Percentiles rank a stretch among this genome's conserved stretches.
Conservation (phyloP, 139 green algal species). For the Pleodorina starrii region DNA sequence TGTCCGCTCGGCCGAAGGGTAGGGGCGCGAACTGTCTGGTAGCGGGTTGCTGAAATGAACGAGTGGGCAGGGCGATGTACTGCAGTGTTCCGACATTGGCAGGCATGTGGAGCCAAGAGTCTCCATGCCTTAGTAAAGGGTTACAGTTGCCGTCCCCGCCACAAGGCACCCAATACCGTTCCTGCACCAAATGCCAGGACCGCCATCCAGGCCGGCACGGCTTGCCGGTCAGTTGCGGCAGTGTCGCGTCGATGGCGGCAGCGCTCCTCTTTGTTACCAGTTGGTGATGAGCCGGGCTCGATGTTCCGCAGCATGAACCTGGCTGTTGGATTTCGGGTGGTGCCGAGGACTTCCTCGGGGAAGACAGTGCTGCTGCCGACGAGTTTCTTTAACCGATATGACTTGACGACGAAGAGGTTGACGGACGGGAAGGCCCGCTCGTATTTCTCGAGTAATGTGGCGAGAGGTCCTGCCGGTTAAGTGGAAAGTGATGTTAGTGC, state of each 20-base stretch:
- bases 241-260: too few relatives aligned
- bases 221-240: neutral
- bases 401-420: constrained; percentile 31
- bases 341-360: constrained; percentile 36
- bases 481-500: too few relatives aligned
- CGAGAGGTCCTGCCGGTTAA: constrained; percentile 1
- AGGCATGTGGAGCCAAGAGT: too few relatives aligned
- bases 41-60: too few relatives aligned
- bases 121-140: too few relatives aligned
- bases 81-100: too few relatives aligned
- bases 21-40: too few relatives aligned
- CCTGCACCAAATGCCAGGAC: neutral
- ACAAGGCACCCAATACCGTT: neutral
- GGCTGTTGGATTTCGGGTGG: neutral
- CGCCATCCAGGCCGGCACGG: neutral
- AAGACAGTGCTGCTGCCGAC: constrained; percentile 27
- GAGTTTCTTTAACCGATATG: constrained; percentile 31
- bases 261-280: neutral
- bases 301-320: neutral
- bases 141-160: neutral
- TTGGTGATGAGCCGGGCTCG: too few relatives aligned
- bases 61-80: too few relatives aligned
- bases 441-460: constrained; percentile 38
- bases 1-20: too few relatives aligned
- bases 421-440: constrained; percentile 19